These are phyloP conservation scores for Akanthomyces muscarius DNA, from an alignment of 2,329 filamentous ascomycete genomes.

Conservation along the genomic window DNA sequence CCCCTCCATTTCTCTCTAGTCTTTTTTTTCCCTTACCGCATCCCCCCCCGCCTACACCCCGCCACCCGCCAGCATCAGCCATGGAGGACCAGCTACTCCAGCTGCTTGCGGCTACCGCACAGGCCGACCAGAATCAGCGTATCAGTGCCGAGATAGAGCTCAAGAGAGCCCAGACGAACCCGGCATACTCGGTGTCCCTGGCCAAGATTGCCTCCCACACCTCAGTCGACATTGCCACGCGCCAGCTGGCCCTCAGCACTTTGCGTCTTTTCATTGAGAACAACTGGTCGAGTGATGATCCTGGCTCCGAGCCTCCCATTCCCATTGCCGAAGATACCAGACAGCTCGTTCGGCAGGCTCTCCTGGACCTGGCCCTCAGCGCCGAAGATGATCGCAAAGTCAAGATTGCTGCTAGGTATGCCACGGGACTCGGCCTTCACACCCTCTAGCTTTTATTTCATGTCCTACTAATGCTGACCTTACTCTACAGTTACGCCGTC, in stretches of 20 bases:
- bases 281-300: constrained; percentile 76
- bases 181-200: constrained; percentile 74
- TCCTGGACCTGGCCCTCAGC: constrained; percentile 75
- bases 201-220: constrained; percentile 75
- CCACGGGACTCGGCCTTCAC: neutral
- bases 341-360: constrained; percentile 63
- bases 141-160: constrained; percentile 85
- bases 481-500: constrained; percentile 58
- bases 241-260: constrained; percentile 76
- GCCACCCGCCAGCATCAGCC: constrained; percentile 21
- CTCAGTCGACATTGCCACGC: constrained; percentile 67
- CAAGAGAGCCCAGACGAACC: constrained; percentile 62
- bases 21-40: constrained; percentile 7
- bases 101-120: constrained; percentile 83
- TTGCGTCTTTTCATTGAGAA: constrained; percentile 79
- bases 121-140: constrained; percentile 68
- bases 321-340: constrained; percentile 72
- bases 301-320: constrained; percentile 59
- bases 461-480: neutral
- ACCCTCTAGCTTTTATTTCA: neutral
- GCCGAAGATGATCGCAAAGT: constrained; percentile 76
- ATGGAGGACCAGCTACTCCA: constrained; percentile 94
- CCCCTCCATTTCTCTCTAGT: constrained; percentile 9
- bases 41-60: neutral
- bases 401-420: constrained; percentile 81